Evolutionary conservation across 192 early-diverging fungal genomes (phyloP), one percentile per base, ranked within the genome.

Genomic region (Rhizoclosmatium sp.): DNA sequence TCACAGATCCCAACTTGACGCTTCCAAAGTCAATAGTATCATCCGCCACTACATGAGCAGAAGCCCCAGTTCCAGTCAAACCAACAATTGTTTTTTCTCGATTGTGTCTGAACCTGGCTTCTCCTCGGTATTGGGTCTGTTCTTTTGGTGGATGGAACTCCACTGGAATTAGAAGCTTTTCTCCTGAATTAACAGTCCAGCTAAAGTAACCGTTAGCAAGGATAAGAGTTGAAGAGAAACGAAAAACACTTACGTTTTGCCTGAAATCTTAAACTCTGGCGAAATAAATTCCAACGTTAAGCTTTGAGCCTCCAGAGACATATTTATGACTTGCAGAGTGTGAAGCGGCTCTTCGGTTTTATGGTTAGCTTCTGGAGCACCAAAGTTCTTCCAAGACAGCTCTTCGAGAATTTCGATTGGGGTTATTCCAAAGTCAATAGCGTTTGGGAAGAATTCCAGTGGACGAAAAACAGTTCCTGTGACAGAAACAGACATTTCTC

Each of bases 141-240:
- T 91, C 88, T 61, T 85, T 79, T 19, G 83, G 81, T 2, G 90
- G 90, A 78, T 88, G 85, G 71, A 92, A 92, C 65, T 88, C 86
- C 0, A 92, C 77, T 42, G 87, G 88, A 58, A 92, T 86, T 39
- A 65, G 39, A 46, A 91, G 51, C 74, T 85, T 83, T 23, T 88
- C 88, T 62, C 88, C 88, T n/a, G 88, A 73, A 60, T 82, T 78
- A 41, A 92, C 60, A 19, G 61, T 44, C 90, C 90, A 92, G 14
- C 82, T 76, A 42, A 56, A 14, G 9, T 23, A n/a, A 3, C 31
- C 4, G 21, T 40, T 45, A 23, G 49, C 40, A n/a, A 47, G 4
- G 19, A 51, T 9, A 23, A 54, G 49, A 47, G 19, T 2, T 67
- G 42, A 54, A 64, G 42, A 47, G 23, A 75, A 62, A 64, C 7